A percentile compares a stretch with the other conserved stretches of the same genome.
Evolutionary conservation across 768 basidiomycete genomes (phyloP).

Genomic region (Trametes coccinea): DNA sequence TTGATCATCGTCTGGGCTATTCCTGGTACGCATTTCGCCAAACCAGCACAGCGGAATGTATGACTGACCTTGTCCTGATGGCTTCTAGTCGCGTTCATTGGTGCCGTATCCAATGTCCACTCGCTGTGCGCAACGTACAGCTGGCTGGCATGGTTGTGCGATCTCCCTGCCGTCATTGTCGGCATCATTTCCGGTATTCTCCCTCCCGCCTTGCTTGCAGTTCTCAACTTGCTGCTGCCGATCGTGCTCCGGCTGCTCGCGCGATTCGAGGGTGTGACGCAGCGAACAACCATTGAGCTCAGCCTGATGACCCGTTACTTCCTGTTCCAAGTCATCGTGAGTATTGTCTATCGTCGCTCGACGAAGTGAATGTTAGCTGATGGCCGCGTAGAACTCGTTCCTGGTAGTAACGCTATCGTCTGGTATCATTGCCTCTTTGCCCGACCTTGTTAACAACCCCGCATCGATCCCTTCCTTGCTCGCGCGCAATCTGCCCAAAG

Average conservation of each 20-base stretch:
- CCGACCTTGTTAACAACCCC: constrained; percentile 65
- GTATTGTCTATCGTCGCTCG: constrained; percentile 28
- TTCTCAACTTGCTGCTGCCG: constrained; percentile 89
- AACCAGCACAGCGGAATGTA: neutral
- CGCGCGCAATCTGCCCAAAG: constrained; percentile 75
- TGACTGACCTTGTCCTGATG: neutral
- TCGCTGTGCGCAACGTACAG: constrained; percentile 59
- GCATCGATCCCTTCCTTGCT: constrained; percentile 66
- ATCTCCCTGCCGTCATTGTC: constrained; percentile 58
- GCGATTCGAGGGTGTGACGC: constrained; percentile 88
- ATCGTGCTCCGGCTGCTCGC: constrained; percentile 81
- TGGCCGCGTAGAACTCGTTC: constrained; percentile 79
- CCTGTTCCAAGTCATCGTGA: constrained; percentile 86
- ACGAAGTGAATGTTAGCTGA: neutral
- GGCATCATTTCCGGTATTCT: constrained; percentile 90
- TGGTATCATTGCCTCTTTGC: constrained; percentile 76
- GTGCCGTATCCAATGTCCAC: constrained; percentile 79
- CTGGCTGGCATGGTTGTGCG: constrained; percentile 88
- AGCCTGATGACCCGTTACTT: constrained; percentile 92
- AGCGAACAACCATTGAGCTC: constrained; percentile 79
- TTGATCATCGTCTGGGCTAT: constrained; percentile 88
- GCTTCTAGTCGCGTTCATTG: constrained; percentile 55
- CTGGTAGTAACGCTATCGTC: constrained; percentile 83
- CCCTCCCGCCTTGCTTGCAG: constrained; percentile 82
- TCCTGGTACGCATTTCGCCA: constrained; percentile 51